phyloP scores from a whole-genome alignment of 352 stramenopile species.

The Globisporangium recalcitrans region DNA sequence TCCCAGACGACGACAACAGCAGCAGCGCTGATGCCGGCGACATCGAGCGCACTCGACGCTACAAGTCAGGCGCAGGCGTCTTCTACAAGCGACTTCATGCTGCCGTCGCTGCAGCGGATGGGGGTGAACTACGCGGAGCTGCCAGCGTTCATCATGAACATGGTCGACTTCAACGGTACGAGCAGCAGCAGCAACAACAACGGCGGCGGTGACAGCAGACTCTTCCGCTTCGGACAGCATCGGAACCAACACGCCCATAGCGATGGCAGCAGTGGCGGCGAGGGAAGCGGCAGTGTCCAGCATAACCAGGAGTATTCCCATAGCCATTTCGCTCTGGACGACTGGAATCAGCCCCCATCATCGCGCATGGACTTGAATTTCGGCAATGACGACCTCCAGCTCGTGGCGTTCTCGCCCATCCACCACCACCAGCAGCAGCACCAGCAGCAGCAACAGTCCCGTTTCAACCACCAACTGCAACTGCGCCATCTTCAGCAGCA shows the following conservation, averaged over 20 bases:
- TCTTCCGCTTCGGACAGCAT: slow-evolving; percentile 5
- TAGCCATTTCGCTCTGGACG: slow-evolving; percentile 1
- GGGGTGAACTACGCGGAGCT: slow-evolving; percentile 2
- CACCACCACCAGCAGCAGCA: slow-evolving; percentile 1
- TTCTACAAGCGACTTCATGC: slow-evolving; percentile 2
- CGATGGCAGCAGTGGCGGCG: background rate
- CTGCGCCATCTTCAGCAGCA: background rate
- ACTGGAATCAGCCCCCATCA: slow-evolving; percentile 10
- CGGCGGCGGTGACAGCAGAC: background rate
- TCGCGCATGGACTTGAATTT: slow-evolving; percentile 5
- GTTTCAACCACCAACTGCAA: slow-evolving; percentile 7
- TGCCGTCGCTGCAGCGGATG: slow-evolving; percentile 5
- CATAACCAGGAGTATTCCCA: slow-evolving; percentile 10
- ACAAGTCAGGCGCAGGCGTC: background rate
- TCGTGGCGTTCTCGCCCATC: slow-evolving; percentile 2
- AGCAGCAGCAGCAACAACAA: background rate
- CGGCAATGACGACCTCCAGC: slow-evolving; percentile 7
- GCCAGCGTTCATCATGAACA: slow-evolving; percentile 6
- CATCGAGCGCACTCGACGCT: background rate
- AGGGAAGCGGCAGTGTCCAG: background rate
- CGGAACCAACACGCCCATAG: background rate
- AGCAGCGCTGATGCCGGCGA: too few species aligned
- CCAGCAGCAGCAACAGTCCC: background rate
- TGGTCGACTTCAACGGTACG: slow-evolving; percentile 9
- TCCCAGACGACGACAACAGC: slow-evolving; percentile 1